Percentiles rank a stretch among this genome's conserved stretches.
Evolutionary conservation across 495 filamentous ascomycete species (phyloP).

Genomic region (Daldinia vernicosa): DNA sequence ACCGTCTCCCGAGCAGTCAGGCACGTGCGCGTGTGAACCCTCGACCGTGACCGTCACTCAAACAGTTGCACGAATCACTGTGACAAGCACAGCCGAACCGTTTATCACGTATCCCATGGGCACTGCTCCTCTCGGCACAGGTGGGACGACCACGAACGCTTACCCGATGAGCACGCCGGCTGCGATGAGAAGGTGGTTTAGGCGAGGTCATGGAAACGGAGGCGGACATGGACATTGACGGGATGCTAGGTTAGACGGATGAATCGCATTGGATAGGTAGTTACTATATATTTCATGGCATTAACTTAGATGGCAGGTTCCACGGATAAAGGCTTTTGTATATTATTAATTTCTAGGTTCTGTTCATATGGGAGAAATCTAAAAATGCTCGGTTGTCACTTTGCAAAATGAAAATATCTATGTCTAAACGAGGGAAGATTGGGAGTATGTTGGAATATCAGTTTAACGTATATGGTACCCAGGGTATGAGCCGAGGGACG

Average conservation of each 20-base stretch:
- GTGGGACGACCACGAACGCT: not conserved
- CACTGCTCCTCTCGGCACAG: conserved; percentile 19
- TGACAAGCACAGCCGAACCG: conserved; percentile 42
- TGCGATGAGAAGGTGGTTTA: conserved; percentile 40
- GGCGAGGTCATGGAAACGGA: conserved; percentile 30
- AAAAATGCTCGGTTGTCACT: not conserved
- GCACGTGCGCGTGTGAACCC: conserved; percentile 29
- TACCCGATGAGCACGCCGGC: conserved; percentile 20
- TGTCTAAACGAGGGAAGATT: not conserved
- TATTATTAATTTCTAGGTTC: not conserved
- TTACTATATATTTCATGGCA: not conserved
- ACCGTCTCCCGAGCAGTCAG: not conserved
- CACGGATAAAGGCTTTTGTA: conserved; percentile 6
- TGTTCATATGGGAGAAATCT: conserved; percentile 8
- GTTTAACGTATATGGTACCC: not conserved
- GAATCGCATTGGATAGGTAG: conserved; percentile 22
- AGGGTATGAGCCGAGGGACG: not conserved
- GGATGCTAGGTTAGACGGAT: conserved; percentile 2
- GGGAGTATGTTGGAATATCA: not conserved
- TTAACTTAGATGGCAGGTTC: conserved; percentile 7
- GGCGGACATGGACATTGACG: conserved; percentile 22
- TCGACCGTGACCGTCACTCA: conserved; percentile 42
- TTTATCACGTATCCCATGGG: conserved; percentile 36
- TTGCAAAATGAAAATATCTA: not conserved
- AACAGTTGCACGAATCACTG: conserved; percentile 25